Base-by-base conservation (phyloP, 139 green algal genomes). In the Eudorina sp. region DNA sequence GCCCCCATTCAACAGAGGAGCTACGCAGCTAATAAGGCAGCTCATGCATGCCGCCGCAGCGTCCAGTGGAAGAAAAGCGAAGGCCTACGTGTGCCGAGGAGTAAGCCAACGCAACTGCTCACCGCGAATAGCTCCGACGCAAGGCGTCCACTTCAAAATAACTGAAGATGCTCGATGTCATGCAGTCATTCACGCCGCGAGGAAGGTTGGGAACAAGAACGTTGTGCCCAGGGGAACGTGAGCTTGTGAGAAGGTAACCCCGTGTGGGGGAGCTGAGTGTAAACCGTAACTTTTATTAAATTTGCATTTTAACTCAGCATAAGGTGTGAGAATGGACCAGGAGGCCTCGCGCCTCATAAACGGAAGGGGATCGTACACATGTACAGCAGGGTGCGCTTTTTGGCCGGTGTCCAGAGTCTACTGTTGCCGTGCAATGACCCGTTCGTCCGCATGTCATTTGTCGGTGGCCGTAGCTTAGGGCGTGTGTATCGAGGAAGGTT, bases 111-210 rank as follows among this genome's bases (percentile, higher is more conserved):
- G 14, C 38, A 53, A 79, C 19, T 53, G 2, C 73, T 81, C 45
- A 81, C 73, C 73, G 73, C 73, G 73, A 64, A 29, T 34, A 81
- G 29, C 73, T 64, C 25, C 73, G 76, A 84, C 76, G 76, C 76
- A 36, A 38, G 53, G 76, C 51, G 53, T 68, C 76, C 53, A 83
- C 40, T 62, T 68, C 51, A 58, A 23, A 53, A 40, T 53, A 68
- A 48, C 31, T 29, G 14, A 55, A 8, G 75, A 18, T 53, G 53
- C 53, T 84, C 53, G 76, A 53, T 46, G 48, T 84, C 76, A 84
- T 84, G 76, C 76, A 84, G 53, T 34, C 76, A 84, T 84, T 53
- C 76, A 83, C 46, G 48, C n/a, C 19, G 48, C 46, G 13, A 27
- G 46, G 66, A 34, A 46, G 31, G 25, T 75, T 75, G 31, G 38